A percentile compares a stretch with the other conserved stretches of the same genome.
Evolutionary conservation across 192 early-diverging fungal genomes (phyloP).

Genomic region (Linnemannia zychae): DNA sequence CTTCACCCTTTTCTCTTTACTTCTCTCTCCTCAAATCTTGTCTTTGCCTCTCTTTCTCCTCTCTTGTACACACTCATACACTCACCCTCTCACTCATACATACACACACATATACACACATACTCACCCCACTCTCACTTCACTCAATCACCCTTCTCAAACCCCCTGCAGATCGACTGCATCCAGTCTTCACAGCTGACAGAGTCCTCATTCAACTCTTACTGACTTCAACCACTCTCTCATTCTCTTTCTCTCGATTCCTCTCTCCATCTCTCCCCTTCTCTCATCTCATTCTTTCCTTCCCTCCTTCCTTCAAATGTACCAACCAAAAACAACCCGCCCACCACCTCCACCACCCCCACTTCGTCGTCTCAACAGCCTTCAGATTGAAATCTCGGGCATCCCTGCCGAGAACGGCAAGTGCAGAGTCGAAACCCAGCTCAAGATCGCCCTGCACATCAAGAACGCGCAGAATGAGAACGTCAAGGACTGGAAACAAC

Average conservation of each 20-base stretch:
- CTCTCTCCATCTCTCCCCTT: background rate
- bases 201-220: background rate
- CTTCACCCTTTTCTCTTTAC: background rate
- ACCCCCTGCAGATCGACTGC: background rate
- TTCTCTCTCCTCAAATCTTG: background rate
- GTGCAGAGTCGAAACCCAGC: slow-evolving; percentile 90
- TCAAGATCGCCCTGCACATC: slow-evolving; percentile 81
- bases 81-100: background rate
- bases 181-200: background rate
- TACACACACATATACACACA: background rate
- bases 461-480: slow-evolving; percentile 67
- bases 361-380: slow-evolving; percentile 24
- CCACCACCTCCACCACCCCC: background rate
- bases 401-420: slow-evolving; percentile 65
- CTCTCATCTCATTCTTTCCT: background rate
- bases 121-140: background rate
- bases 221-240: background rate
- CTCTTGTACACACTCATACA: background rate
- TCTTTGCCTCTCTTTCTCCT: background rate
- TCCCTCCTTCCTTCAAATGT: background rate
- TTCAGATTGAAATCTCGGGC: slow-evolving; percentile 56
- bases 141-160: background rate
- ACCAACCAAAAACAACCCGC: background rate
- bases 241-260: too few species aligned
- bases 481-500: slow-evolving; percentile 77